Evolutionary conservation across 441 rosid species (phyloP), one percentile per base, ranked within the genome.

Genomic region (Eutrema salsugineum): DNA sequence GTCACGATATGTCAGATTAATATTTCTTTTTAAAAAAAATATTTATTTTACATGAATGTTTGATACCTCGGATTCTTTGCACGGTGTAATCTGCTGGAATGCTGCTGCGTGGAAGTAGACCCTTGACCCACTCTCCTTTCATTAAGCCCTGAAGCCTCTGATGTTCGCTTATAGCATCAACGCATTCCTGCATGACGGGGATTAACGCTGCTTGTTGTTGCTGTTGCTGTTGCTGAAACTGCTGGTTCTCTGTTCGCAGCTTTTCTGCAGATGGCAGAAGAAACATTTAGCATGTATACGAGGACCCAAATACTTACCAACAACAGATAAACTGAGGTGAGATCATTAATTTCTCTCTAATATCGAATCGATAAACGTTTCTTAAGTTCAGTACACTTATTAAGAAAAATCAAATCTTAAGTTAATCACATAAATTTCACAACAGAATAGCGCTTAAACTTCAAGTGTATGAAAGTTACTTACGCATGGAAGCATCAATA

Each of bases 81-180:
- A 89, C 97, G 30, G 87, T 84, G 71, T 85, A 88, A 72, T 87
- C 91, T 60, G 91, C 91, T 36, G 79, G 87, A 76, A 91, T 78
- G 79, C 81, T 86, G 79, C 87, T 83, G 60, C 88, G 88, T 6
- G 97, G 96, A 27, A 94, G 91, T 78, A 95, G 66, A 70, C 93
- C 97, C 78, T 89, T 95, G 65, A 86, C 89, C 95, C 94, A 91
- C 70, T 92, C 98, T 68, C 97, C 98, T 87, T 89, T 95, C 94
- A 92, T 84, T 82, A 95, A 81, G 7, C 87, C 79, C 40, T 80
- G 88, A 73, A 95, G 98, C 85, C 87, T 90, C 81, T 89, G 98
- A 78, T 95, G 98, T 83, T 91, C 97, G 7, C 91, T 89, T 77
- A 92, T 83, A 43, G 94, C 96, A 89, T 90, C 91, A 43, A 89